A percentile compares a stretch with the other conserved stretches of the same genome.
These are phyloP conservation scores for Penicillium janthinellum DNA, from an alignment of 2,329 filamentous ascomycete genomes.

Conservation along the genomic window DNA sequence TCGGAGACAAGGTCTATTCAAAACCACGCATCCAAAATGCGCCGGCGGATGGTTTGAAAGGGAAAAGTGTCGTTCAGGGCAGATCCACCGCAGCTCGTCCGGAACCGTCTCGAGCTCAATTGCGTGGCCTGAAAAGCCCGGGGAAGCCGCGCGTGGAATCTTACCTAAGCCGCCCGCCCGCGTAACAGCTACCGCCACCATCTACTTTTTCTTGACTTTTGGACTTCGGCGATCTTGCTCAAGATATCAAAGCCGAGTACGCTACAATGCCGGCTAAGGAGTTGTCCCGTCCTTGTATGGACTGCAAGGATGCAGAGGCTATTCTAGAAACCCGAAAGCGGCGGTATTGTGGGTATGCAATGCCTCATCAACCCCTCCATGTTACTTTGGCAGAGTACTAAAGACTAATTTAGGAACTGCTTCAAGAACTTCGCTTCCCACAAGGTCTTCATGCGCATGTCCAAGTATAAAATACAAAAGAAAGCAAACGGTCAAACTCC, in stretches of 20 bases:
- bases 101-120: conserved; percentile 12
- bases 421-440: conserved; percentile 75
- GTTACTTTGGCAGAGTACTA: conserved; percentile 7
- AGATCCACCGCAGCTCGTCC: conserved; percentile 11
- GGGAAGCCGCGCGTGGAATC: conserved; percentile 25
- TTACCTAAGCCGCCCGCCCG: conserved; percentile 31
- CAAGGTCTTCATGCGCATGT: conserved; percentile 79
- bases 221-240: conserved; percentile 1
- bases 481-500: conserved; percentile 40
- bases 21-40: conserved; percentile 25
- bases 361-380: conserved; percentile 10
- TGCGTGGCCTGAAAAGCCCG: conserved; percentile 24
- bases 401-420: conserved; percentile 60
- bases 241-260: not conserved
- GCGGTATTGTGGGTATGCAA: conserved; percentile 59
- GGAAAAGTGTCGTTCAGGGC: conserved; percentile 2
- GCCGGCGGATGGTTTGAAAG: conserved; percentile 9
- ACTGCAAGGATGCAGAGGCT: conserved; percentile 57
- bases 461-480: conserved; percentile 54
- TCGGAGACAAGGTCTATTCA: conserved; percentile 18
- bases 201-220: conserved; percentile 17
- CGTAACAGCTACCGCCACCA: conserved; percentile 16
- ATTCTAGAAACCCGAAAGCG: conserved; percentile 60
- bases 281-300: conserved; percentile 50
- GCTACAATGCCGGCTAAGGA: conserved; percentile 37